Base-by-base conservation (phyloP, 225 moss, liverwort and hornwort species). In the Marchantia polymorpha region DNA sequence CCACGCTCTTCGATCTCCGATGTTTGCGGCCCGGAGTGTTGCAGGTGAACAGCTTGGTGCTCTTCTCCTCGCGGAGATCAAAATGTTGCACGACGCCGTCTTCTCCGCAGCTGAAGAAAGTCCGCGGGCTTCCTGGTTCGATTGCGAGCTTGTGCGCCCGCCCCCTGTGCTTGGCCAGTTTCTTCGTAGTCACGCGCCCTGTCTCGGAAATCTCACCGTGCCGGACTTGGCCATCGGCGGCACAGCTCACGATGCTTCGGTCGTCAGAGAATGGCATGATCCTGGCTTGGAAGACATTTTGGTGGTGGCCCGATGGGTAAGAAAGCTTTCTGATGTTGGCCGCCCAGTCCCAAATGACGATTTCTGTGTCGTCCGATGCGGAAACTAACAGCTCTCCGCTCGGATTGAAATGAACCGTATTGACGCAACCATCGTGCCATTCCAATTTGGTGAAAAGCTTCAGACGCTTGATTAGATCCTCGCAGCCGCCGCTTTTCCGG, bases 301-400 rank as follows among this genome's bases (percentile, higher is more conserved):
- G 75, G 39, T 73, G 78, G 69, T 94, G 96, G 6, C 94, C 94
- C 22, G 94, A 94, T 80, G 56, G 69, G 63, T 94, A 96, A 9
- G 85, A 90, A 0, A 92, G 82, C 77, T 83, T 87, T 64, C 87
- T 82, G 51, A 77, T 81, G 76, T 91, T 92, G 69, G 92, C 88
- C 49, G 85, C 92, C 96, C 94, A 96, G 55, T 96, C 94, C 94
- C 96, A 96, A 69, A 92, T 77, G 48, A 90, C 90, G 20, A 96
- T 94, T 29, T 91, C 89, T 79, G 84, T 92, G 65, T 94, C 96
- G 83, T 96, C 94, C 49, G 96, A 96, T 71, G 94, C 94, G 27
- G 96, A 96, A 13, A 94, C 90, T 75, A 96, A 78, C 16, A 94
- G 87, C 79, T 94, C 94, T 72, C 94, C 94, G 26, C 82, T 87